These are phyloP conservation scores for Penicillium frequentans DNA, from an alignment of 2,329 filamentous ascomycete genomes.

Conservation along the genomic window DNA sequence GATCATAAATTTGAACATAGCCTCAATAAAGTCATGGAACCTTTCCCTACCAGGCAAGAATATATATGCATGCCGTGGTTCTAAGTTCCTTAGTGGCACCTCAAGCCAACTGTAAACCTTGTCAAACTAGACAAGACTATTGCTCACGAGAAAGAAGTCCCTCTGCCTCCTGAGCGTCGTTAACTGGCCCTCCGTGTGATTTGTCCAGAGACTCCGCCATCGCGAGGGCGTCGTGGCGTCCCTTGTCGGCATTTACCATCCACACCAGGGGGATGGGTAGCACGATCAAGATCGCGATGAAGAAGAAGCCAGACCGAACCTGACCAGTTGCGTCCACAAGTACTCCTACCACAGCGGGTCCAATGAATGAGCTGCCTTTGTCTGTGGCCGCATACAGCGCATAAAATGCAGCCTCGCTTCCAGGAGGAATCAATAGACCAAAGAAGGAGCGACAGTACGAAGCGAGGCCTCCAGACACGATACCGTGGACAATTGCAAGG, in stretches of 20 bases:
- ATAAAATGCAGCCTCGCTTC: constrained; percentile 89
- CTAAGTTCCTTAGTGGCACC: background rate
- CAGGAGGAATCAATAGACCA: constrained; percentile 83
- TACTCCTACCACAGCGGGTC: constrained; percentile 81
- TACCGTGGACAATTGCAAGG: constrained; percentile 78
- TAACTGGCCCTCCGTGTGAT: constrained; percentile 13
- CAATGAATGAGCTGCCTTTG: constrained; percentile 87
- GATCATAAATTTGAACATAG: background rate
- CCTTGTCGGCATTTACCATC: constrained; percentile 57
- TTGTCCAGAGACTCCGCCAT: constrained; percentile 30
- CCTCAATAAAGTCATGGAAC: background rate
- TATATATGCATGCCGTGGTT: background rate
- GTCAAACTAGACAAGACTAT: background rate
- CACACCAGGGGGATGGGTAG: constrained; percentile 78
- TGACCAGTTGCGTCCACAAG: constrained; percentile 78
- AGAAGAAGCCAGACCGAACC: constrained; percentile 83
- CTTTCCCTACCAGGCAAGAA: background rate
- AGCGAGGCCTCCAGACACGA: constrained; percentile 81
- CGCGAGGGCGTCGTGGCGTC: constrained; percentile 31
- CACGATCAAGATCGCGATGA: constrained; percentile 76
- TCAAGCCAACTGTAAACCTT: background rate
- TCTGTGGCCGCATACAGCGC: constrained; percentile 93
- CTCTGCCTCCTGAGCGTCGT: constrained; percentile 29
- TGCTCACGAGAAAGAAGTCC: constrained; percentile 23
- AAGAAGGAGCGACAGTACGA: constrained; percentile 86